Conservation (phyloP, 352 stramenopile genomes). For the Plasmopara viticola region DNA sequence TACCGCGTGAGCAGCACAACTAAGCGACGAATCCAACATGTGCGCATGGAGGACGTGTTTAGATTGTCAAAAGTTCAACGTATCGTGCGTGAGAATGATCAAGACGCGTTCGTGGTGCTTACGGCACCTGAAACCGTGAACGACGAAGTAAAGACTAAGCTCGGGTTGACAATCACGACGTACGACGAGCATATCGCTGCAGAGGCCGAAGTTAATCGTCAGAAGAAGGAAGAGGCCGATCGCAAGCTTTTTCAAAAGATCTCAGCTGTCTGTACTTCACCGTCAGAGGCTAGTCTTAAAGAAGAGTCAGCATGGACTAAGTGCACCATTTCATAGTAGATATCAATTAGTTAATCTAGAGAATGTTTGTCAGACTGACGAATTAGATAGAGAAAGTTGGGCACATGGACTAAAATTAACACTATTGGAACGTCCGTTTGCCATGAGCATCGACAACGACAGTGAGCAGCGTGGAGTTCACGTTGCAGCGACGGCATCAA, state of each 20-base stretch:
- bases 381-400: background rate
- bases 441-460: constrained; percentile 27
- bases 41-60: constrained; percentile 68
- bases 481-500: background rate
- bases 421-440: background rate
- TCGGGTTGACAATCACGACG: constrained; percentile 41
- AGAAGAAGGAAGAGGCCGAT: constrained; percentile 23
- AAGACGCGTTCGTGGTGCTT: constrained; percentile 54
- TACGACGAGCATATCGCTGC: constrained; percentile 48
- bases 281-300: constrained; percentile 4
- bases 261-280: constrained; percentile 9
- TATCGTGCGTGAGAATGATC: constrained; percentile 53
- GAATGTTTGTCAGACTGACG: background rate
- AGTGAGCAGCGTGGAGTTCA: constrained; percentile 13
- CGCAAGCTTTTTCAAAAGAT: constrained; percentile 32
- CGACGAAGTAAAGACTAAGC: constrained; percentile 25
- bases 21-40: constrained; percentile 54
- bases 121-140: constrained; percentile 25
- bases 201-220: constrained; percentile 20
- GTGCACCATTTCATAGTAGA: constrained; percentile 54
- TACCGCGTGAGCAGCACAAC: constrained; percentile 55
- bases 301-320: constrained; percentile 38
- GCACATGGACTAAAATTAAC: background rate
- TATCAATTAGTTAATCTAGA: background rate
- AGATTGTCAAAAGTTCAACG: constrained; percentile 53